Evolutionary conservation across 768 basidiomycete species (phyloP), one percentile per base, ranked within the genome.

Genomic region (Pleurotus pulmonarius): DNA sequence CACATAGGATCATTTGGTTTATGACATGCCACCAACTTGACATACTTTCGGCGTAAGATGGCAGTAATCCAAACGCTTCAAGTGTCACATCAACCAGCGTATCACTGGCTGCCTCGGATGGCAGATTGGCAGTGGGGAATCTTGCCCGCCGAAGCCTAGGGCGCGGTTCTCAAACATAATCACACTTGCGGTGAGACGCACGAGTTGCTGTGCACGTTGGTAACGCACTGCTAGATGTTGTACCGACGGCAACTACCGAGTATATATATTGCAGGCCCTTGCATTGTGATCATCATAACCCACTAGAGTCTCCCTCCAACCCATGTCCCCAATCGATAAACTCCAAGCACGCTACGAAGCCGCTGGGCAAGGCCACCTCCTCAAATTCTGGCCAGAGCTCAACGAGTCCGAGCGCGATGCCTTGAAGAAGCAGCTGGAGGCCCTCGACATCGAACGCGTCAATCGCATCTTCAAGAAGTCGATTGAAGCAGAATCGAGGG

Each of bases 291-390:
- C 56, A 22, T 24, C 43, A 46, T 46, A 40, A 15, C 41, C 51
- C 58, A 53, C 44, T 56, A 46, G 37, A 58, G 51, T 37, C 55
- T 55, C 56, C 55, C 46, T 43, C 44, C 16, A 57, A 44, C 64
- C 65, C 69, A 73, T 63, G 72, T 86, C 88, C 84, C 70, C 84
- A 60, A 72, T 76, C 70, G 81, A 85, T 67, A 64, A 73, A 58
- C 79, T 84, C 65, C 82, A 76, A 61, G 63, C 79, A 57, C 83
- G 80, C 61, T 98, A 92, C 74, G 76, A 87, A 60, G 76, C 82
- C 47, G 93, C 94, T 47, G 86, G 84, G 56, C 97, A 99, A 76
- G 86, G 72, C 59, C 97, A 98, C 68, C 83, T 98, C 66, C 82
- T 98, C 71, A 78, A 85, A 34, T 97, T 96, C 77, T 97, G 87